Evolutionary conservation across 257 asterid genomes (phyloP).

Genomic region (Prunella vulgaris): DNA sequence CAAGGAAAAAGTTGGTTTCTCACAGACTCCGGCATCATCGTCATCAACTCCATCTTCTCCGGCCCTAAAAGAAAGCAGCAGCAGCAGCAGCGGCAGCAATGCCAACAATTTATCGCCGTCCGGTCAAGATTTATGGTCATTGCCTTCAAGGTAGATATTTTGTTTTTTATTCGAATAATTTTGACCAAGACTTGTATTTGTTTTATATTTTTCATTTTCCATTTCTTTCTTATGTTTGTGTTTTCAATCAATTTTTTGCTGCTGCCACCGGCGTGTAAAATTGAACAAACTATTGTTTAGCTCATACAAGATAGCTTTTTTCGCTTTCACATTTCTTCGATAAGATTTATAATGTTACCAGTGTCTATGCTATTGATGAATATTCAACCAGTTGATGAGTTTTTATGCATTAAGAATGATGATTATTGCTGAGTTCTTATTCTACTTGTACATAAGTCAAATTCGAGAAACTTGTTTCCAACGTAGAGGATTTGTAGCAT

Average conservation of each 20-base stretch:
- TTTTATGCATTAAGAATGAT: neutral
- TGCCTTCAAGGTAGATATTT: constrained; percentile 60
- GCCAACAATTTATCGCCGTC: constrained; percentile 37
- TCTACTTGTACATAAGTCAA: neutral
- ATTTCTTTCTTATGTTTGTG: neutral
- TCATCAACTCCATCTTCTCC: constrained; percentile 55
- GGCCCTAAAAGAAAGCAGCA: constrained; percentile 44
- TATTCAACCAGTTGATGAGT: constrained; percentile 1
- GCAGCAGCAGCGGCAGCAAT: constrained; percentile 30
- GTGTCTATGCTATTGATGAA: constrained; percentile 1
- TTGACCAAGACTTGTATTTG: constrained; percentile 16
- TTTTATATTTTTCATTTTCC: neutral
- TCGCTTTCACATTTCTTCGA: neutral
- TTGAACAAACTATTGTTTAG: constrained; percentile 5
- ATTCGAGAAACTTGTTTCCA: neutral
- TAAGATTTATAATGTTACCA: neutral
- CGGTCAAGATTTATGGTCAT: constrained; percentile 50
- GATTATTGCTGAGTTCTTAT: neutral
- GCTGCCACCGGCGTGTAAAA: neutral
- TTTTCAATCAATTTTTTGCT: neutral
- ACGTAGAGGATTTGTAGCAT: neutral
- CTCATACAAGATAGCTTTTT: neutral
- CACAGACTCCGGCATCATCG: constrained; percentile 56
- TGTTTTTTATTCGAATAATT: neutral
- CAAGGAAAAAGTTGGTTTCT: constrained; percentile 88